phyloP scores from a whole-genome alignment of 202 grass and related monocot genomes.

The Eragrostis tef region DNA sequence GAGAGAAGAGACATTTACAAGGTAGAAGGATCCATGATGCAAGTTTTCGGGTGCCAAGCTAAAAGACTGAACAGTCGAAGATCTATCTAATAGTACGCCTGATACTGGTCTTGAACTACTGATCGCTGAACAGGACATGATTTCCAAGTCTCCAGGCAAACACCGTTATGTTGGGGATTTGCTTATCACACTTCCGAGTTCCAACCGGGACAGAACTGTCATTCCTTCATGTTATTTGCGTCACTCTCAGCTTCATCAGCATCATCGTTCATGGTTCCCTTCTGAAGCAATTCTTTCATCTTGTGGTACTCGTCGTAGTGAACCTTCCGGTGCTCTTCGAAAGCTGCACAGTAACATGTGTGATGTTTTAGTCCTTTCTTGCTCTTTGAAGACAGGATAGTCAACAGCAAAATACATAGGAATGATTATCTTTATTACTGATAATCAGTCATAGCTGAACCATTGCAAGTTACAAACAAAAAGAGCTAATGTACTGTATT shows the following conservation, averaged over 20 bases:
- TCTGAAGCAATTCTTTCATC: conserved; percentile 46
- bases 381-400: not conserved
- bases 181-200: not conserved
- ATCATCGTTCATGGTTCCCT: conserved; percentile 42
- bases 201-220: not conserved
- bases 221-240: not conserved
- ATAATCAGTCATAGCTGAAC: not conserved
- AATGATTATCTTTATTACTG: not conserved
- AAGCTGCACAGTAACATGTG: conserved; percentile 31
- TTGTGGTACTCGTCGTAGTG: conserved; percentile 56
- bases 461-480: conserved; percentile 8
- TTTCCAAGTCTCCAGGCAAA: not conserved
- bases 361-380: not conserved
- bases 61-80: not conserved
- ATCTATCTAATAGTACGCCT: not conserved
- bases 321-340: conserved; percentile 51
- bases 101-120: not conserved
- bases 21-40: not conserved
- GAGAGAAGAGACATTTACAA: not conserved
- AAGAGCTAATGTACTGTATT: not conserved
- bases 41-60: not conserved
- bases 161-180: not conserved
- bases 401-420: not conserved
- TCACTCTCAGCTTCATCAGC: conserved; percentile 35
- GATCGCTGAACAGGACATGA: not conserved